Evolutionary conservation across 2,329 filamentous ascomycete genomes (phyloP), one percentile per base, ranked within the genome.

Genomic region (Meredithiella fracta): DNA sequence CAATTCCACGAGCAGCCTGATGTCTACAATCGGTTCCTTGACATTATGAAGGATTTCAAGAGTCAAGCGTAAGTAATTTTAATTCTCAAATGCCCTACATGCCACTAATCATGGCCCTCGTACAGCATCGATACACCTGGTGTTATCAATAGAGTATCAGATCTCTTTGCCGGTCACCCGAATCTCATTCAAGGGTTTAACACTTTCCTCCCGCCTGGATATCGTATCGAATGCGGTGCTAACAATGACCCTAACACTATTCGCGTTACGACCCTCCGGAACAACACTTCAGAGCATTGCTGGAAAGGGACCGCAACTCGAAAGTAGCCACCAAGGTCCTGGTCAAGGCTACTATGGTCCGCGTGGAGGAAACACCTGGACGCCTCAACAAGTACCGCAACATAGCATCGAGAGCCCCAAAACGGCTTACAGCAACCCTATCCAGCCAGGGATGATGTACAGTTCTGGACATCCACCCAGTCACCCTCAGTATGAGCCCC

Each of bases 41-140:
- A 98, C 63, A 98, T 98, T 51, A 98, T 98, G 92, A 98, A 98
- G 66, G 92, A 98, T 63, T 98, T 98, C 68, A 98, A 98, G 70
- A 95, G 89, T 64, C 91, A 95, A 70, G 89, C 90, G 79, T 90
- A 73, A 71, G 85, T 77, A 56, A n/a, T 50, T 15, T 22, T 8
- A 42, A 17, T 42, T 47, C 31, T 29, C n/a, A 44, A 20, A 59
- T 40, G 17, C 9, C 9, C 11, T 53, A 22, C n/a, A n/a, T n/a
- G n/a, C n/a, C n/a, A 26, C 15, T 9, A 11, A 47, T 37, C 34
- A 11, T 17, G n/a, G 34, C 26, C 23, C 47, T 29, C 2, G 29
- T 51, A 7, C 51, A 58, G 56, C 29, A 98, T 98, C 63, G 92
- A 98, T 66, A 98, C 92, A 0, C 92, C 92, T 0, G 92, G 92